Evolutionary conservation across 1,284 basidiomycete genomes (phyloP).

Genomic region (Tremellales sp.): DNA sequence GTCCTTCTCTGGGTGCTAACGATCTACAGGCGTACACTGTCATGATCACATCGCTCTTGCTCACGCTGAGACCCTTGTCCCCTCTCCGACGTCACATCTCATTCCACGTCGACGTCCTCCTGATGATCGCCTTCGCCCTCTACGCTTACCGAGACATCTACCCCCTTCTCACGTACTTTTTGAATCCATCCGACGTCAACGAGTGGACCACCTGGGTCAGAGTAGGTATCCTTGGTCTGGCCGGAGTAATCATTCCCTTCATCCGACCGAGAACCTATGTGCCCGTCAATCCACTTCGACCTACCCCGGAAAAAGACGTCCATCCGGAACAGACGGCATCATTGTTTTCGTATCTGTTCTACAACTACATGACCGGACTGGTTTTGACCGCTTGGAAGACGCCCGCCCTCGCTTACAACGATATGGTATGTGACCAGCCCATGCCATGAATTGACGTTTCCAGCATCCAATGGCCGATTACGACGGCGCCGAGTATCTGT

Average conservation of each 20-base stretch:
- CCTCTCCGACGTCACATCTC: constrained; percentile 38
- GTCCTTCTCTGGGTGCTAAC: neutral
- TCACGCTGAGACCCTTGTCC: constrained; percentile 35
- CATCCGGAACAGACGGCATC: constrained; percentile 67
- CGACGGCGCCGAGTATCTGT: constrained; percentile 53
- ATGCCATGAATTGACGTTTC: constrained; percentile 51
- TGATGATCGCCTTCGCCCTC: constrained; percentile 50
- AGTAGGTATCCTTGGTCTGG: constrained; percentile 48
- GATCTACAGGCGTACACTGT: constrained; percentile 35
- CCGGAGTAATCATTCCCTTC: constrained; percentile 52
- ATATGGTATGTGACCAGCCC: constrained; percentile 17
- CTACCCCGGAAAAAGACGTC: constrained; percentile 45
- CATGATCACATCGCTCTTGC: constrained; percentile 38
- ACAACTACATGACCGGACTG: constrained; percentile 58
- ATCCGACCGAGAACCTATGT: constrained; percentile 53
- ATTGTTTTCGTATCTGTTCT: constrained; percentile 56
- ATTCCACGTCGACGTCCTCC: constrained; percentile 44
- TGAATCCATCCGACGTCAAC: constrained; percentile 49
- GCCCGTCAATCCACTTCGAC: constrained; percentile 48
- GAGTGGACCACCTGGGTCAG: constrained; percentile 48
- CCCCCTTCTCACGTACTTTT: constrained; percentile 57
- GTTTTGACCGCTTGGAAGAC: constrained; percentile 50
- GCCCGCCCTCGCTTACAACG: constrained; percentile 42
- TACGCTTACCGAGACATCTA: constrained; percentile 64
- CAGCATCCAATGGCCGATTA: constrained; percentile 61